Evolutionary conservation across 1,284 basidiomycete genomes (phyloP).

Genomic region (Malassezia slooffiae): DNA sequence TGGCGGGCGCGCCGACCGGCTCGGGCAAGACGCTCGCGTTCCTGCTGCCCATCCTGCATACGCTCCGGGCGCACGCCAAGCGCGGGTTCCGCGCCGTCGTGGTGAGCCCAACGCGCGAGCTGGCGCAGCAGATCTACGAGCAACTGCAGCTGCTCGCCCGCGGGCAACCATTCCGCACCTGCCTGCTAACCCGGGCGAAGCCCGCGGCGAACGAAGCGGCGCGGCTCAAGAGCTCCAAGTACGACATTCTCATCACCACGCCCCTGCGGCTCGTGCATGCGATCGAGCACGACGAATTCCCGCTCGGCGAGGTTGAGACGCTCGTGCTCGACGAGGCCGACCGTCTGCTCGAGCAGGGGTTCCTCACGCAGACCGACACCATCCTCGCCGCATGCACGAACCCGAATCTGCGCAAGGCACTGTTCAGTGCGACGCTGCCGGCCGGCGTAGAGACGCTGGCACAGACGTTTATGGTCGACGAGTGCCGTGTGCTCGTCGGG

Average conservation of each 20-base stretch:
- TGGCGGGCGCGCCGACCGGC: slow-evolving; percentile 41
- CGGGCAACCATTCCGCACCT: slow-evolving; percentile 26
- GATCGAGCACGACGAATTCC: slow-evolving; percentile 33
- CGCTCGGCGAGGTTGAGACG: slow-evolving; percentile 27
- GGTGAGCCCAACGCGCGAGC: slow-evolving; percentile 40
- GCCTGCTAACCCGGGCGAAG: slow-evolving; percentile 29
- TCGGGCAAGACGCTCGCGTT: slow-evolving; percentile 44
- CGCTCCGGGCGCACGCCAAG: slow-evolving; percentile 21
- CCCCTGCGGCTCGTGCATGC: slow-evolving; percentile 41
- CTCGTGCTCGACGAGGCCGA: slow-evolving; percentile 43
- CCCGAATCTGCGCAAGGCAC: slow-evolving; percentile 65
- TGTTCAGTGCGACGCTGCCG: slow-evolving; percentile 89
- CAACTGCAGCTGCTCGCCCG: slow-evolving; percentile 24
- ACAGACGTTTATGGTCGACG: slow-evolving; percentile 59
- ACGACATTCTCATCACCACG: slow-evolving; percentile 41
- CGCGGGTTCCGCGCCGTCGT: slow-evolving; percentile 33
- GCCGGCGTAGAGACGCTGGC: slow-evolving; percentile 76
- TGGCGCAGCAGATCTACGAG: slow-evolving; percentile 42
- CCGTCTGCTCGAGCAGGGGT: slow-evolving; percentile 68
- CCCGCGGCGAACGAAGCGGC: slow-evolving; percentile 10
- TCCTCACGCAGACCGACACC: slow-evolving; percentile 76
- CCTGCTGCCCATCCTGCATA: slow-evolving; percentile 34
- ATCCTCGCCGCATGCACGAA: slow-evolving; percentile 72
- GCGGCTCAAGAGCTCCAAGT: slow-evolving; percentile 19
- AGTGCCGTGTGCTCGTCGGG: slow-evolving; percentile 36